Evolutionary conservation across 345 rosid species (phyloP).

Genomic region (Eucalyptus albens): DNA sequence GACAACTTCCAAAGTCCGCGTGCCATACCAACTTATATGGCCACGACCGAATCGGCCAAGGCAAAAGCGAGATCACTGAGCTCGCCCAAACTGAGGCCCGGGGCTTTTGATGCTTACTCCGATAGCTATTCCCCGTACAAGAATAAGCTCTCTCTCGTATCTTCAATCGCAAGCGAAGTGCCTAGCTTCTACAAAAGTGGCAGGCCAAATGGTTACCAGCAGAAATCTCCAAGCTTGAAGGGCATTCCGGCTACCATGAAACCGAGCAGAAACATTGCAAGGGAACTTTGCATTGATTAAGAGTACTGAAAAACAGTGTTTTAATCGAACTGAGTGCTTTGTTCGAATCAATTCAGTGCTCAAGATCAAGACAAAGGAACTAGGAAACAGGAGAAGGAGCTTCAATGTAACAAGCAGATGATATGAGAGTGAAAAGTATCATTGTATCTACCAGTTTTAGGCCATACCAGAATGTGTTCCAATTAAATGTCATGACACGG

Average conservation of each 20-base stretch:
- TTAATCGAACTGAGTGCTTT: not conserved
- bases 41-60: conserved; percentile 81
- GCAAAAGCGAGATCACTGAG: conserved; percentile 73
- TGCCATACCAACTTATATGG: conserved; percentile 71
- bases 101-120: conserved; percentile 56
- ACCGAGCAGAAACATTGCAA: conserved; percentile 19
- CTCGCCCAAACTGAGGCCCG: conserved; percentile 62
- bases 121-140: conserved; percentile 76
- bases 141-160: conserved; percentile 33
- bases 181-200: conserved; percentile 11
- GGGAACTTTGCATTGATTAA: conserved; percentile 53
- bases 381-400: not conserved
- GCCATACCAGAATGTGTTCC: not conserved
- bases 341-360: not conserved
- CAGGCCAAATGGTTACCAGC: conserved; percentile 38
- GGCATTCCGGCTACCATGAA: conserved; percentile 33
- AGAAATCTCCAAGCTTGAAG: conserved; percentile 74
- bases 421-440: not conserved
- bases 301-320: conserved; percentile 10
- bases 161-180: conserved; percentile 31
- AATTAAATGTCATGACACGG: not conserved
- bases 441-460: not conserved
- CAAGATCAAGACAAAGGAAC: not conserved
- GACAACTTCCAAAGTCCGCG: conserved; percentile 38
- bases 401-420: not conserved